A percentile compares a stretch with the other conserved stretches of the same genome.
phyloP scores from a whole-genome alignment of 1,284 basidiomycete species.

The Flammula alnicola region DNA sequence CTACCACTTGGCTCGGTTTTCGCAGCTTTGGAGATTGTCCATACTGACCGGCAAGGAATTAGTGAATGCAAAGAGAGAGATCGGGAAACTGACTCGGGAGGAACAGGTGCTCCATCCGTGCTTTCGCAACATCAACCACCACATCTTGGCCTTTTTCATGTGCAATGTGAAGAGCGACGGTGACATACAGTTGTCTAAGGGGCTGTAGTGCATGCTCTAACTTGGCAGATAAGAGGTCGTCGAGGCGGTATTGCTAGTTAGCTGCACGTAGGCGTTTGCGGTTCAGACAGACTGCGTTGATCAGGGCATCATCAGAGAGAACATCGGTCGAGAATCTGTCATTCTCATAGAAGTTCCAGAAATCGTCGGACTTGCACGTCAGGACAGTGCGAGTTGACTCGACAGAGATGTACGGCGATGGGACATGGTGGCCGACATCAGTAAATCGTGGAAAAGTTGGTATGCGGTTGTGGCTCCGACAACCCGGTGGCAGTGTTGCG shows the following conservation, averaged over 20 bases:
- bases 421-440: too few relatives aligned
- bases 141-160: conserved; percentile 19
- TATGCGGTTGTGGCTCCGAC: too few relatives aligned
- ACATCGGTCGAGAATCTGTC: neutral
- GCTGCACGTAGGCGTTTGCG: neutral
- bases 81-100: conserved; percentile 20
- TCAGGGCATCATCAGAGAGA: neutral
- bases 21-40: neutral
- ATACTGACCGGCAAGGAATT: neutral
- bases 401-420: too few relatives aligned
- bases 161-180: conserved; percentile 26
- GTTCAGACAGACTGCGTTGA: neutral
- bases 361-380: too few relatives aligned
- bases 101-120: conserved; percentile 25
- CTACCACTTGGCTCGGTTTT: neutral
- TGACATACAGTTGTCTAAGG: conserved; percentile 22
- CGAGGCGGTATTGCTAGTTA: neutral
- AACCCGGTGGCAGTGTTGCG: too few relatives aligned
- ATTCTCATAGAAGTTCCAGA: too few relatives aligned
- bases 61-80: neutral
- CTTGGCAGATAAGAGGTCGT: neutral
- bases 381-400: too few relatives aligned
- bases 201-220: conserved; percentile 19
- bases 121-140: conserved; percentile 22
- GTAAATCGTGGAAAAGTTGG: too few relatives aligned